Base-by-base conservation (phyloP, 108 stramenopile genomes). In the Tribonema minus region DNA sequence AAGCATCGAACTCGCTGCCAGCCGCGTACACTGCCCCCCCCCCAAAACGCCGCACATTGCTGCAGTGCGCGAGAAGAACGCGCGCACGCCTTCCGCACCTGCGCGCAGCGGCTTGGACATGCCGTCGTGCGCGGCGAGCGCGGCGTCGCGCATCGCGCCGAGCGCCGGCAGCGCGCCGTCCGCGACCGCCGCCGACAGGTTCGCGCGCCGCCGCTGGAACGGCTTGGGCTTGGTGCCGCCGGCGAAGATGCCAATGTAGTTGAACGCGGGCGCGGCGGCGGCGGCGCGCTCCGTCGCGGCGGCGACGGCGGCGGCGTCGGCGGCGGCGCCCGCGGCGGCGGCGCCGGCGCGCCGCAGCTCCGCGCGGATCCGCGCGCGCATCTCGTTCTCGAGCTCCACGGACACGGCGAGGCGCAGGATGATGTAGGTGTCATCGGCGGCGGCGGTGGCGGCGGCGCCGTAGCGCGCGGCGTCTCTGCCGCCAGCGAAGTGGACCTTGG, bases 171-270 rank as follows among this genome's bases (percentile, higher is more conserved):
- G 87, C 61, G 80, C 64, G 3, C 82, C 84, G 31, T 82, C 59
- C 2, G 79, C 12, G 3, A 82, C 40, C 33, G 46, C 30, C 30
- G 1, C 37, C 28, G 80, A 58, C 32, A 87, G 40, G 58, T 86
- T 87, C 7, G 87, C 82, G 1, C 87, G 78, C 72, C 86, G 86
- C 25, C 87, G 76, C 72, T 87, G 87, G 60, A 87, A 87, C 5
- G 87, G 87, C 37, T 86, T 87, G 29, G 87, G 87, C 83, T 87
- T 87, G 38, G 81, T 82, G 40, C 62, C 35, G 12, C 87, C 86
- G 23, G 87, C 87, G 39, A 83, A 87, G 71, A 86, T 81, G 64
- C 86, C 86, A 12, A 86, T 33, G 63, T 87, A 54, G 46, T 54
- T 9, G 46, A 54, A 54, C 15, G 46, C 46, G 20, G 46, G 46